Percentiles rank a stretch among this genome's conserved stretches.
Conservation (phyloP, 1,139 yeast species). For the Diutina neorugosa region DNA sequence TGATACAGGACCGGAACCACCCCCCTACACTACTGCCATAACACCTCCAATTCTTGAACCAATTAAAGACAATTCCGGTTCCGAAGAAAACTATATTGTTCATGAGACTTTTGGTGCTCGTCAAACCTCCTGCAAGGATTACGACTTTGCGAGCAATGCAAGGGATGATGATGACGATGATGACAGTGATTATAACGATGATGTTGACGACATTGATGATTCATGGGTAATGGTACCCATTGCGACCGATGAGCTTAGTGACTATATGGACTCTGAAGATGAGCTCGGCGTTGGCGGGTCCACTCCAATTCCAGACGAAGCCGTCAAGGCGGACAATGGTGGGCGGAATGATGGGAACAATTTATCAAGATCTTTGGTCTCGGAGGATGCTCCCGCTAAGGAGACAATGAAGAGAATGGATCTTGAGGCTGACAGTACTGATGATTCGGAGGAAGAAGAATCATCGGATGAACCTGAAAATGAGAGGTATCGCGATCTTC, state of each 20-base stretch:
- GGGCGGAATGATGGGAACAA: too few relatives aligned
- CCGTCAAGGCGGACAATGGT: too few relatives aligned
- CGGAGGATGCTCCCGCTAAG: too few relatives aligned
- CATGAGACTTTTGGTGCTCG: slow-evolving; percentile 1
- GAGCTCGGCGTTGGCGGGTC: background rate
- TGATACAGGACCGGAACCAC: background rate
- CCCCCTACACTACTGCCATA: background rate
- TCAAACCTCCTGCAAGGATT: background rate
- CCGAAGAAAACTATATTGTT: slow-evolving; percentile 5
- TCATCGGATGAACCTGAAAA: background rate
- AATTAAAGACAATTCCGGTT: background rate
- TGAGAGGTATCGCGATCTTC: slow-evolving; percentile 3
- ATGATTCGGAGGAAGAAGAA: background rate
- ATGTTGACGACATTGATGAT: slow-evolving; percentile 5
- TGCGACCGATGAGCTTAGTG: background rate
- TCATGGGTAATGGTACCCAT: background rate
- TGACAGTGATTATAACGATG: background rate
- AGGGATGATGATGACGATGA: background rate
- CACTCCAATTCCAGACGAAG: too few relatives aligned
- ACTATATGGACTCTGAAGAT: background rate
- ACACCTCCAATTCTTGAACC: background rate
- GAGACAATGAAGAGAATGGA: too few relatives aligned
- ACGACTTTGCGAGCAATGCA: background rate
- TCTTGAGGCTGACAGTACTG: background rate
- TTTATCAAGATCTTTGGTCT: too few relatives aligned